These are phyloP conservation scores for Talaromyces amestolkiae DNA, from an alignment of 2,329 filamentous ascomycete genomes.

Conservation along the genomic window DNA sequence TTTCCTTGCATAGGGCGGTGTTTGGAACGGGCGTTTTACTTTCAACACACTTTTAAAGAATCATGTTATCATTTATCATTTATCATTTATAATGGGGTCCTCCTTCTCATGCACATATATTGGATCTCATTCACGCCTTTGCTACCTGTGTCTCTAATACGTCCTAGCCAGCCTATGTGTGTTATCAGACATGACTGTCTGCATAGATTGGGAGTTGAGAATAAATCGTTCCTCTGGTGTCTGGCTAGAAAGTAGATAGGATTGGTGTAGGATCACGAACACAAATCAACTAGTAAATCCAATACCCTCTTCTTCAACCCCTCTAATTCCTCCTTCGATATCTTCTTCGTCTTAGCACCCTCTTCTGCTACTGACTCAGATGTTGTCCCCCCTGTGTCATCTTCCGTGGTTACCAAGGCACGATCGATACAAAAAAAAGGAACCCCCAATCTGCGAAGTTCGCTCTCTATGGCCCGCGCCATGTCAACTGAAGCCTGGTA, in stretches of 20 bases:
- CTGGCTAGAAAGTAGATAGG: no score
- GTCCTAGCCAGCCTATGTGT: slow-evolving; percentile 8
- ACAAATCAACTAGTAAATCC: slow-evolving; percentile 52
- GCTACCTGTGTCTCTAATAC: slow-evolving; percentile 1
- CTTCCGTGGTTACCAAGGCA: slow-evolving; percentile 42
- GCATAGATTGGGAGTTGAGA: slow-evolving; percentile 11
- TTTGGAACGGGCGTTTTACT: slow-evolving; percentile 10
- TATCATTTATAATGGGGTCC: slow-evolving; percentile 12
- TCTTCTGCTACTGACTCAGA: slow-evolving; percentile 20
- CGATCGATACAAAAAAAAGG: slow-evolving; percentile 57
- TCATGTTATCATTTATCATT: not conserved
- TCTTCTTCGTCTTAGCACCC: slow-evolving; percentile 14
- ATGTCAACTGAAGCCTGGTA: slow-evolving; percentile 59
- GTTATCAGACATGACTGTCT: slow-evolving; percentile 11
- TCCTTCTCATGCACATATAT: slow-evolving; percentile 13
- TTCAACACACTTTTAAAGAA: not conserved
- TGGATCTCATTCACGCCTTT: slow-evolving; percentile 16
- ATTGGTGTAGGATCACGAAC: slow-evolving; percentile 24
- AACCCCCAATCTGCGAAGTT: slow-evolving; percentile 57
- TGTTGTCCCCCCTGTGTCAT: not conserved
- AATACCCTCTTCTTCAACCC: slow-evolving; percentile 50
- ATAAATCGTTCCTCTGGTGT: not conserved
- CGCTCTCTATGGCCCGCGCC: slow-evolving; percentile 56
- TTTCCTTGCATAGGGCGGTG: slow-evolving; percentile 20
- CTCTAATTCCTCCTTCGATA: slow-evolving; percentile 44